These are phyloP conservation scores for Tuctoria greenei DNA, from an alignment of 176 grass and related monocot genomes.

Conservation along the genomic window DNA sequence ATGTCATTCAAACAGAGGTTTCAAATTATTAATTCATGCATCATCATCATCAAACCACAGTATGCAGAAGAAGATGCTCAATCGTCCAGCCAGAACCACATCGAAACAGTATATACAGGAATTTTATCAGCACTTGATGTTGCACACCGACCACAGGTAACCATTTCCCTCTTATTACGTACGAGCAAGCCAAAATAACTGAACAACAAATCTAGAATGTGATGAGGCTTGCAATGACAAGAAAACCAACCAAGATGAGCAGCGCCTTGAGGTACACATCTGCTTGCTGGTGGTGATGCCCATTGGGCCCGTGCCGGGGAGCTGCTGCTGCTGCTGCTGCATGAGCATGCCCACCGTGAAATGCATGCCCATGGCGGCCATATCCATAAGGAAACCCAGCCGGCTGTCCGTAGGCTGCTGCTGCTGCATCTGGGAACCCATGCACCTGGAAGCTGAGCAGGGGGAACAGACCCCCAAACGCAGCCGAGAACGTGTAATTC, in stretches of 20 bases:
- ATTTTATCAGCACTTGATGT: constrained; percentile 29
- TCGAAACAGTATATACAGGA: constrained; percentile 46
- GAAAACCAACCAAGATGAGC: constrained; percentile 77
- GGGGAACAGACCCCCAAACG: constrained; percentile 72
- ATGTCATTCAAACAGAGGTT: constrained; percentile 13
- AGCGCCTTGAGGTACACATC: constrained; percentile 81
- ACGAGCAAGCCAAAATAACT: background rate
- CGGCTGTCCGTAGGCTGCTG: constrained; percentile 59
- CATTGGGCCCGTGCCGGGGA: constrained; percentile 42
- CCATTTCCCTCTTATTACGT: constrained; percentile 28
- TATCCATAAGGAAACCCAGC: constrained; percentile 73
- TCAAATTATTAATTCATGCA: constrained; percentile 26
- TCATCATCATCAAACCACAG: constrained; percentile 18
- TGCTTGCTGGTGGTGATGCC: constrained; percentile 73
- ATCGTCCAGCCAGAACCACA: background rate
- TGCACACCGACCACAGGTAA: constrained; percentile 26
- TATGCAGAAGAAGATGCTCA: constrained; percentile 10
- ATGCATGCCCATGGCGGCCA: constrained; percentile 54
- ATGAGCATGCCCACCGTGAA: constrained; percentile 54
- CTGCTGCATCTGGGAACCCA: constrained; percentile 62
- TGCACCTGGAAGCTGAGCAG: constrained; percentile 87
- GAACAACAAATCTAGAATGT: constrained; percentile 56
- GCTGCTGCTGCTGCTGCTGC: no score
- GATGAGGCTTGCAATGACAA: constrained; percentile 79
- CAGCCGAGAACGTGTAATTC: constrained; percentile 78